Base-by-base conservation (phyloP, 2,329 filamentous ascomycete genomes). In the Mollisiaceae sp. region DNA sequence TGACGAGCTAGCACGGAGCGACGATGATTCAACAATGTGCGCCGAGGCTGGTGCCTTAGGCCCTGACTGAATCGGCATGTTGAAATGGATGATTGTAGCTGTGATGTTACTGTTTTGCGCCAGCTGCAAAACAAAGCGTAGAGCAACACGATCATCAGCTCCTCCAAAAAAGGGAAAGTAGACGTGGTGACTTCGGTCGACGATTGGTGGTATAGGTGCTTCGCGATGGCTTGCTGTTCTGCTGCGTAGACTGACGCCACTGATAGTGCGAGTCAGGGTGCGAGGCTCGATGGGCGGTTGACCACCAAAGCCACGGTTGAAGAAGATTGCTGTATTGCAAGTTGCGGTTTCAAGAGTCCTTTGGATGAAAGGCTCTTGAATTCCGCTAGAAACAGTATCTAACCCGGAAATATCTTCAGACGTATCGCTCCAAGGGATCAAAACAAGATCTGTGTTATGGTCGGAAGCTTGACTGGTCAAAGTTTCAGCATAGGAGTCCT, bases 101-200 rank as follows among this genome's bases (percentile, higher is more conserved):
- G 92, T 94, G 32, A 97, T 87, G 52, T 91, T 86, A 4, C 87
- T 84, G 73, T 93, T 95, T 75, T 90, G 88, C 0, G 90, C 92
- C 0, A 99, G 84, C 74, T 97, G 94, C 2, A 98, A 82, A 2
- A 94, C 90, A 27, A 98, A 86, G 1, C 89, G 84, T 0, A 98
- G 83, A 0, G 93, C 94, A 4, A 90, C 86, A 8, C 88, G 86
- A 74, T 97, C 94, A 74, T 99, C 95, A 1, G 83, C 80, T 9
- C 92, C 92, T 20, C 94, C 94, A 65, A 97, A 89, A 78, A 93
- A 98, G 0, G 94, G 91, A 62, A 97, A 82, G 76, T 97, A 94
- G 70, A 98, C 85, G 75, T 94, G 93, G 75, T 97, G 93, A 41
- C 87, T 88, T 67, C 88, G 89, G 72, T 92, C 86, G 6, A 83